Evolutionary conservation across 805 yeast species (phyloP).

Genomic region (Wickerhamomyces ciferrii): DNA sequence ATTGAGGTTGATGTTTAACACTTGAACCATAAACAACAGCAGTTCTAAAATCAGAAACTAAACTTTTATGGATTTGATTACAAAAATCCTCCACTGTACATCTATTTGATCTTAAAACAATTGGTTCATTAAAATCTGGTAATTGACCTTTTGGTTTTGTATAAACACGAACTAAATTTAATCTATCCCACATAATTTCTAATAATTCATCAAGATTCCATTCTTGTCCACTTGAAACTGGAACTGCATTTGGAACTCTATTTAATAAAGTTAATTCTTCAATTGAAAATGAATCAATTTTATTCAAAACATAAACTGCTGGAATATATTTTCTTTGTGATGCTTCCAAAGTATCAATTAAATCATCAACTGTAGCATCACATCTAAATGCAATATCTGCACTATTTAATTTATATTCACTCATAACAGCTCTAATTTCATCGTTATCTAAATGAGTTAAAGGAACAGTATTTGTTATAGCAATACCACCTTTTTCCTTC

Average conservation of each 20-base stretch:
- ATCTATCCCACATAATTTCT: slow-evolving; percentile 92
- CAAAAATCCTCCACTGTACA: slow-evolving; percentile 94
- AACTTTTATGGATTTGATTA: slow-evolving; percentile 89
- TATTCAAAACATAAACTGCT: slow-evolving; percentile 89
- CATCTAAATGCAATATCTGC: slow-evolving; percentile 96
- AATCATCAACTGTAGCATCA: slow-evolving; percentile 96
- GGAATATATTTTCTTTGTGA: slow-evolving; percentile 92
- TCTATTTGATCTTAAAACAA: slow-evolving; percentile 77
- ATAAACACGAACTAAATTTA: slow-evolving; percentile 89
- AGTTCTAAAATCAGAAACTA: slow-evolving; percentile 88
- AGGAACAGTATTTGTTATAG: slow-evolving; percentile 90
- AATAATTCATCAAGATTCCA: slow-evolving; percentile 96
- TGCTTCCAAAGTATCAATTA: slow-evolving; percentile 90
- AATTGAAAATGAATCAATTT: slow-evolving; percentile 90
- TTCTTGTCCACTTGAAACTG: slow-evolving; percentile 91
- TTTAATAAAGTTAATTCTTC: slow-evolving; percentile 88
- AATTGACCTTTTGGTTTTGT: slow-evolving; percentile 93
- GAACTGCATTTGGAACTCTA: slow-evolving; percentile 95
- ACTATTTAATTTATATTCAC: slow-evolving; percentile 89
- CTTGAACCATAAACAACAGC: slow-evolving; percentile 92
- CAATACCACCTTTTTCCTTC: slow-evolving; percentile 95
- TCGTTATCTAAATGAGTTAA: slow-evolving; percentile 87
- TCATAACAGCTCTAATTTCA: slow-evolving; percentile 93
- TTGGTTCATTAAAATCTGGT: slow-evolving; percentile 95
- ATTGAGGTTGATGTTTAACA: slow-evolving; percentile 97